A percentile compares a stretch with the other conserved stretches of the same genome.
Conservation (phyloP, 257 asterid species). For the Apocynum venetum region DNA sequence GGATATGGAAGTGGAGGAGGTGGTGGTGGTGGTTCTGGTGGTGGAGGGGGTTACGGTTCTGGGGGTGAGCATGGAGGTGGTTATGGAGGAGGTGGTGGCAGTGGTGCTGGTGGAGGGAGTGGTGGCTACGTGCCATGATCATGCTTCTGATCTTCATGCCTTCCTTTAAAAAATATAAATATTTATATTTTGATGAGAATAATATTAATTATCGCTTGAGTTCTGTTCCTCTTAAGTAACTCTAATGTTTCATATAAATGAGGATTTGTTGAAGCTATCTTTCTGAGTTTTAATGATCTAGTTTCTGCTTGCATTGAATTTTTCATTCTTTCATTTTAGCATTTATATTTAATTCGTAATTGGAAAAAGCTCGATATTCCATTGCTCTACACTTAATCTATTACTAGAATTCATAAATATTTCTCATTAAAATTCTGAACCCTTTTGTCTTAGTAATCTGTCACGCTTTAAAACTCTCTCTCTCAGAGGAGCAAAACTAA, state of each 20-base stretch:
- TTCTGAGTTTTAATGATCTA: not conserved
- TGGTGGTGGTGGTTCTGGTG: constrained; percentile 19
- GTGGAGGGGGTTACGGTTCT: constrained; percentile 12
- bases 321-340: no score
- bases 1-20: constrained; percentile 32
- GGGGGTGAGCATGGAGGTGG: constrained; percentile 18
- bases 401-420: no score
- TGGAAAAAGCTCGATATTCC: no score
- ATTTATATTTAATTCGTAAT: no score
- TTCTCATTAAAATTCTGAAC: no score
- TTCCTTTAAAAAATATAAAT: not conserved
- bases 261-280: not conserved
- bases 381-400: no score
- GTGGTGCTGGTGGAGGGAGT: constrained; percentile 22
- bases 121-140: constrained; percentile 31
- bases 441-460: no score
- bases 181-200: not conserved
- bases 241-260: not conserved
- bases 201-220: not conserved
- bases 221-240: not conserved
- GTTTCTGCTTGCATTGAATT: no score
- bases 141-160: not conserved
- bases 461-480: no score
- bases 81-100: constrained; percentile 25
- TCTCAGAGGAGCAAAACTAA: no score